A percentile compares a stretch with the other conserved stretches of the same genome.
Evolutionary conservation across 2,329 filamentous ascomycete species (phyloP).

Genomic region (Xylaria digitata): DNA sequence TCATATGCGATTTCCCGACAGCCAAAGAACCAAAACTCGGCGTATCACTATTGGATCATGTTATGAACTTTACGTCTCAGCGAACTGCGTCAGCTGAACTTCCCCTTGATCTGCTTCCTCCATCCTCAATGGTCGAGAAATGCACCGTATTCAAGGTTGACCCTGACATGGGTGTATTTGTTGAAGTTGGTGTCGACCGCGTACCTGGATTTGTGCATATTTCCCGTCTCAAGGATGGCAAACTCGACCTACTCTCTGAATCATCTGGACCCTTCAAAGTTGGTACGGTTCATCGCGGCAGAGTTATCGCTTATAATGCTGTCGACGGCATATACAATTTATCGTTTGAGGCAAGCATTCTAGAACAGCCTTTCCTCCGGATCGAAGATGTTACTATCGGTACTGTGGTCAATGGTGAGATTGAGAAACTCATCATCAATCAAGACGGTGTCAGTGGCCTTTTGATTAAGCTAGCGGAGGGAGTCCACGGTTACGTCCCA

Average conservation of each 20-base stretch:
- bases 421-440: slow-evolving; percentile 86
- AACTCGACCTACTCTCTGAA: slow-evolving; percentile 84
- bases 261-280: slow-evolving; percentile 81
- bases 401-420: slow-evolving; percentile 80
- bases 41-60: slow-evolving; percentile 87
- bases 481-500: slow-evolving; percentile 88
- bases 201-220: slow-evolving; percentile 93
- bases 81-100: slow-evolving; percentile 54
- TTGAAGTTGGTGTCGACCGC: slow-evolving; percentile 74
- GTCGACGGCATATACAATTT: slow-evolving; percentile 87
- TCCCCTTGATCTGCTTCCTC: slow-evolving; percentile 70
- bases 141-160: slow-evolving; percentile 85
- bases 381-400: slow-evolving; percentile 90
- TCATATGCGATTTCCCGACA: slow-evolving; percentile 87
- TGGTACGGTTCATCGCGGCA: slow-evolving; percentile 81
- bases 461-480: slow-evolving; percentile 84
- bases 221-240: slow-evolving; percentile 89
- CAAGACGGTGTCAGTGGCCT: slow-evolving; percentile 82
- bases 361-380: slow-evolving; percentile 90
- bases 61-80: slow-evolving; percentile 71
- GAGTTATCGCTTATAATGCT: slow-evolving; percentile 86
- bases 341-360: slow-evolving; percentile 82
- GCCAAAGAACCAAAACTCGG: slow-evolving; percentile 85
- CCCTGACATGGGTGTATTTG: slow-evolving; percentile 81
- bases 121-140: slow-evolving; percentile 81